Conservation (phyloP, 352 stramenopile species). For the Phytophthora constricta region DNA sequence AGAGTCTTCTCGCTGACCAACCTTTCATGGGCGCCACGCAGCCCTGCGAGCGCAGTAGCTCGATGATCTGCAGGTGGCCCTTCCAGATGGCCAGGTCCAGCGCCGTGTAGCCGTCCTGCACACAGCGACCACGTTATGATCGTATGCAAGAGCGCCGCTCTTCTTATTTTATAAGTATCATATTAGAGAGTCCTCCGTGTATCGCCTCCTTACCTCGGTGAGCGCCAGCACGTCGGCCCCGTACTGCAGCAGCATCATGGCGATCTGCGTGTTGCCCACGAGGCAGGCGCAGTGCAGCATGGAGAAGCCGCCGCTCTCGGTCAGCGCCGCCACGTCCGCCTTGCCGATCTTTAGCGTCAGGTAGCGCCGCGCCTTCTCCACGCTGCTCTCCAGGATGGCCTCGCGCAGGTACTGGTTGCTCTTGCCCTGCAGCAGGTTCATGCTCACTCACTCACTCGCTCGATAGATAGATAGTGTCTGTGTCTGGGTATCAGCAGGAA, state of each 20-base stretch:
- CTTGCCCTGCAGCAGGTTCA: slow-evolving; percentile 88
- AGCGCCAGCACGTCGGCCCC: slow-evolving; percentile 77
- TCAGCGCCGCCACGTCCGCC: slow-evolving; percentile 76
- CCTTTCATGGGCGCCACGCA: slow-evolving; percentile 87
- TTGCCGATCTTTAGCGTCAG: slow-evolving; percentile 88
- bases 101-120: slow-evolving; percentile 80
- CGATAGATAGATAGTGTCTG: no score
- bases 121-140: background rate
- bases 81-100: slow-evolving; percentile 86
- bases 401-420: slow-evolving; percentile 88
- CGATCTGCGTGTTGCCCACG: slow-evolving; percentile 83
- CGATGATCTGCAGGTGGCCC: slow-evolving; percentile 84
- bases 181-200: no score
- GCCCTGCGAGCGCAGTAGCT: slow-evolving; percentile 80
- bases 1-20: slow-evolving; percentile 12
- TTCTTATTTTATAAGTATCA: no score
- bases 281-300: slow-evolving; percentile 84
- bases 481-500: background rate
- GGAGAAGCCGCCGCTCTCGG: slow-evolving; percentile 80
- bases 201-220: slow-evolving; percentile 59
- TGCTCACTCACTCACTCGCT: no score
- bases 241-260: slow-evolving; percentile 89
- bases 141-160: no score
- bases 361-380: slow-evolving; percentile 83
- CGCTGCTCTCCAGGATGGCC: slow-evolving; percentile 80